Conservation (phyloP, 805 yeast genomes). For the Candida boidinii region DNA sequence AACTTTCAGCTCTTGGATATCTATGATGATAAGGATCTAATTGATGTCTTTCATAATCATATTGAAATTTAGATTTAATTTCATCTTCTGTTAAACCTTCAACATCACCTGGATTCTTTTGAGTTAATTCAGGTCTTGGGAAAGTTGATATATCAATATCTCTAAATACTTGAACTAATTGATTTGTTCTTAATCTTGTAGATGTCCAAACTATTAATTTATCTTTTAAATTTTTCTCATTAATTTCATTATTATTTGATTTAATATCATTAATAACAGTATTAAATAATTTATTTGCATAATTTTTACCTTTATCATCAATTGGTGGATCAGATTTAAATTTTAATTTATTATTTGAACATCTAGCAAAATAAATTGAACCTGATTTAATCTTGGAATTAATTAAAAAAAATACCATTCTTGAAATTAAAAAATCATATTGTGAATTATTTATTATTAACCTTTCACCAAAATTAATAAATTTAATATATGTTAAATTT, state of each 20-base stretch:
- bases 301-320: slow-evolving; percentile 62
- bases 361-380: slow-evolving; percentile 86
- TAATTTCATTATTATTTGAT: slow-evolving; percentile 18
- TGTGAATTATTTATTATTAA: slow-evolving; percentile 73
- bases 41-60: slow-evolving; percentile 55
- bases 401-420: slow-evolving; percentile 88
- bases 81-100: slow-evolving; percentile 61
- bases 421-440: slow-evolving; percentile 82
- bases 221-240: slow-evolving; percentile 16
- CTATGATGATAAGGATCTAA: slow-evolving; percentile 90
- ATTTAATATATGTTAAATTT: slow-evolving; percentile 67
- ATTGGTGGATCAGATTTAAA: slow-evolving; percentile 76
- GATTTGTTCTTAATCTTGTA: slow-evolving; percentile 73
- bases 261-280: slow-evolving; percentile 36
- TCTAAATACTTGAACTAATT: slow-evolving; percentile 65
- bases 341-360: slow-evolving; percentile 48
- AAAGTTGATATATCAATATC: slow-evolving; percentile 55
- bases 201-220: slow-evolving; percentile 89
- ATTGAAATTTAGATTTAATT: slow-evolving; percentile 52
- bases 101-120: slow-evolving; percentile 81
- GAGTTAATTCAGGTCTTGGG: slow-evolving; percentile 78
- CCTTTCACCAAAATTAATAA: slow-evolving; percentile 84
- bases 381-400: slow-evolving; percentile 84
- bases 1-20: slow-evolving; percentile 87
- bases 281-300: slow-evolving; percentile 55